These are phyloP conservation scores for Entomortierella parvispora DNA, from an alignment of 192 early-diverging fungal genomes.

Conservation along the genomic window DNA sequence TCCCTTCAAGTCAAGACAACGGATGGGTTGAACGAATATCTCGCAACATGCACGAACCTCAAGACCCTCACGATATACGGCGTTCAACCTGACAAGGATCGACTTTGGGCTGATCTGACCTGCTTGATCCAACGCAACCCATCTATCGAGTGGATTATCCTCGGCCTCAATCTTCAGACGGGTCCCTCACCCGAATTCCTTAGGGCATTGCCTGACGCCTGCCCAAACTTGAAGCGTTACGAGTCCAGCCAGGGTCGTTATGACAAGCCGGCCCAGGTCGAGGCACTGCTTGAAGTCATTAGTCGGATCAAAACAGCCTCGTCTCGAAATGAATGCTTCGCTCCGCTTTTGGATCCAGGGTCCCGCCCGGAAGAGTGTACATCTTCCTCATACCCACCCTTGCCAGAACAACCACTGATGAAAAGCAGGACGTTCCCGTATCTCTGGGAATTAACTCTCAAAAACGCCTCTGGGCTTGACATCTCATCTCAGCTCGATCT, in stretches of 20 bases:
- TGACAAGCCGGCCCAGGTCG: constrained; percentile 21
- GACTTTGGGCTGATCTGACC: constrained; percentile 19
- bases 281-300: constrained; percentile 20
- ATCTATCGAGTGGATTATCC: constrained; percentile 24
- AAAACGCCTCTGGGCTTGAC: constrained; percentile 18
- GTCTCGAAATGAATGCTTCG: constrained; percentile 14
- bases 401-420: neutral
- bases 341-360: too few species aligned
- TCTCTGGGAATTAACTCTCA: constrained; percentile 24
- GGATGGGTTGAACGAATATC: constrained; percentile 19
- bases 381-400: too few species aligned
- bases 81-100: neutral
- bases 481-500: constrained; percentile 27
- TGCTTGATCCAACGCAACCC: constrained; percentile 21
- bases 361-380: neutral
- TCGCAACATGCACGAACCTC: constrained; percentile 18
- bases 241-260: constrained; percentile 38
- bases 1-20: constrained; percentile 11
- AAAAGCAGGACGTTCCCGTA: constrained; percentile 15
- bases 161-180: constrained; percentile 22
- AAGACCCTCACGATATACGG: constrained; percentile 14
- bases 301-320: neutral
- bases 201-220: constrained; percentile 10
- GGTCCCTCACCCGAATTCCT: constrained; percentile 21
- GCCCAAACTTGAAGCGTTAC: constrained; percentile 29